Base-by-base conservation (phyloP, 306 rosid species). In the Trifolium subterraneum region DNA sequence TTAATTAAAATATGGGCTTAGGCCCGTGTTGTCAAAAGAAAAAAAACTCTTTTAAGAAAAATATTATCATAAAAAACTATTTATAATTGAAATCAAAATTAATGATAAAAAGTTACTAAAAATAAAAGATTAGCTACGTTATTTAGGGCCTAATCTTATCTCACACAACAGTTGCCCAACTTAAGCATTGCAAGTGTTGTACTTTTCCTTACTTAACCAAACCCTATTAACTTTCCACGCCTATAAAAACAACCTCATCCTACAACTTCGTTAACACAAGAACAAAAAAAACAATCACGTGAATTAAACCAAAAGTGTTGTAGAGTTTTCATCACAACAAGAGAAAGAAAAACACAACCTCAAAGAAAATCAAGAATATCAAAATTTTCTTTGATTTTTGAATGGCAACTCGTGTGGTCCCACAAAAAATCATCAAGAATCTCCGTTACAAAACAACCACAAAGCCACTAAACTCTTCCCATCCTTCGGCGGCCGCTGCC, bases 391-490 rank as follows among this genome's bases (percentile, higher is more conserved):
- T 9, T 44, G 16, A 7, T 7, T 14, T 14, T 83, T 78, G 31
- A 84, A 84, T 84, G 88, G 88, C 88, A 59, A 82, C 82, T 47
- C 80, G 88, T 3, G 79, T 59, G 15, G 69, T 82, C 77, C 87
- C 84, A 8, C 70, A 68, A 68, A 86, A 79, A 47, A 85, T 89
- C 82, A 78, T 85, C 27, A 82, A 72, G 42, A 71, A 65, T 8
- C 44, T 86, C 35, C 76, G 75, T 6, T 62, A 67, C 73, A 70
- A 68, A 68, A 70, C 75, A 3, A 41, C 74, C 56, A 45, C 83
- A 5, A 84, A 87, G 47, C 84, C 82, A 2, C 80, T 88, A 41
- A 78, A 76, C 79, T 63, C 85, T 27, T 44, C 77, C 2, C 80
- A 75, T 20, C 70, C 58, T 10, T 3, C 74, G 0, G 15, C 61